A percentile compares a stretch with the other conserved stretches of the same genome.
Evolutionary conservation across 768 basidiomycete genomes (phyloP).

Genomic region (Suillus cothurnatus): DNA sequence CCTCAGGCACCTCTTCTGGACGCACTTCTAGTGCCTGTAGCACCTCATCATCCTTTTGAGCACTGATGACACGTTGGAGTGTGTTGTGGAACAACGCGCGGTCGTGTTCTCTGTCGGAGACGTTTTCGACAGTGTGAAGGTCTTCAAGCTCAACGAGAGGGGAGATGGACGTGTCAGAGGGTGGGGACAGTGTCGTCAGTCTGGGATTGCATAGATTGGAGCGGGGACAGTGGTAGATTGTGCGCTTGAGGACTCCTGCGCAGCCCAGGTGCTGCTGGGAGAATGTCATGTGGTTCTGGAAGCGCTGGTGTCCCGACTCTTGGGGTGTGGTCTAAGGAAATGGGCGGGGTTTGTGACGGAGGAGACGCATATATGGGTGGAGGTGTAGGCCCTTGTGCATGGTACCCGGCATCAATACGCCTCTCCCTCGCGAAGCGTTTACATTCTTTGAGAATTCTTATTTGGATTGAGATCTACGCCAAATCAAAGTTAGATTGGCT

Average conservation of each 20-base stretch:
- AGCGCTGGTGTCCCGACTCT: not conserved
- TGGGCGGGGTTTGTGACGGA: no score
- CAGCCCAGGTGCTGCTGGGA: not conserved
- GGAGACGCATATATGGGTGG: not conserved
- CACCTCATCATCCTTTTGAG: not conserved
- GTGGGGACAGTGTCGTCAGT: not conserved
- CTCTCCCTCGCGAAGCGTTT: not conserved
- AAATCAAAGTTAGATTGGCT: not conserved
- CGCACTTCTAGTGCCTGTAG: not conserved
- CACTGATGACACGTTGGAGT: not conserved
- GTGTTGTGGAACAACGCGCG: not conserved
- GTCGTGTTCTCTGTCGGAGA: not conserved
- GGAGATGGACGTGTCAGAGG: not conserved
- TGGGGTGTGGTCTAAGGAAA: not conserved
- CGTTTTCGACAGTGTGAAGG: not conserved
- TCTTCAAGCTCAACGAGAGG: not conserved
- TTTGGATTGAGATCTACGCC: not conserved
- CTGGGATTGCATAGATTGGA: not conserved
- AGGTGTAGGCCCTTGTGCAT: not conserved
- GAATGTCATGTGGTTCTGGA: not conserved
- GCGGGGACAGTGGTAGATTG: not conserved
- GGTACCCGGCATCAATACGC: not conserved
- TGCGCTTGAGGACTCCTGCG: not conserved
- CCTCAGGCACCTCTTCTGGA: not conserved
- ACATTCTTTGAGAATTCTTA: not conserved